These are phyloP conservation scores for Metschnikowia dekortorum DNA, from an alignment of 805 yeast species.

Conservation along the genomic window DNA sequence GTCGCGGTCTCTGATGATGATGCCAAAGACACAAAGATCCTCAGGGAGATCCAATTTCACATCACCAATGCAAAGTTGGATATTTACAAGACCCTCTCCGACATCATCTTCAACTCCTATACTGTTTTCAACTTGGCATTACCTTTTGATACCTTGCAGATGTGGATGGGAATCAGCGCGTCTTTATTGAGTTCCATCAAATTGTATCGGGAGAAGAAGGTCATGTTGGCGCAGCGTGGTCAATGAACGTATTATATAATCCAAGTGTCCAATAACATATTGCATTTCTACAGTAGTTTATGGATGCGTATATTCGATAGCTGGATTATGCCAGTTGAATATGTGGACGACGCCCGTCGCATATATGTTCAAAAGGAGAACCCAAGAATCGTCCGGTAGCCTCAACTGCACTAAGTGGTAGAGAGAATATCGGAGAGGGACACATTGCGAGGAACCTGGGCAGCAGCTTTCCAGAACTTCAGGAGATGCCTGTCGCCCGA, in stretches of 20 bases:
- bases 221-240: constrained; percentile 6
- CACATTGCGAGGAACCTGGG: constrained; percentile 25
- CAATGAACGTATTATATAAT: not conserved
- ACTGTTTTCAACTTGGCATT: constrained; percentile 36
- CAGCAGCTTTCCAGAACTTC: constrained; percentile 84
- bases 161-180: constrained; percentile 45
- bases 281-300: not conserved
- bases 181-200: constrained; percentile 34
- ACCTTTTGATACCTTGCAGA: constrained; percentile 35
- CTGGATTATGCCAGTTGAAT: too few relatives aligned
- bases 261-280: too few relatives aligned
- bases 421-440: constrained; percentile 30
- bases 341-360: too few relatives aligned
- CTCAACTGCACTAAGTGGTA: not conserved
- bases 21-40: constrained; percentile 18
- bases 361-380: too few relatives aligned
- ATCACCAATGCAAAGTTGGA: constrained; percentile 37
- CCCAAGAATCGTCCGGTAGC: too few relatives aligned
- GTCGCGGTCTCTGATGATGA: constrained; percentile 16
- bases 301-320: too few relatives aligned
- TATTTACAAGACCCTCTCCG: constrained; percentile 35
- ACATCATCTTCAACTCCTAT: constrained; percentile 37
- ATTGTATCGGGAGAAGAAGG: constrained; percentile 34
- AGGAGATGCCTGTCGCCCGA: constrained; percentile 87
- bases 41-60: constrained; percentile 33